phyloP scores from a whole-genome alignment of 73 alveolate species.

The Tetrahymena thermophila region DNA sequence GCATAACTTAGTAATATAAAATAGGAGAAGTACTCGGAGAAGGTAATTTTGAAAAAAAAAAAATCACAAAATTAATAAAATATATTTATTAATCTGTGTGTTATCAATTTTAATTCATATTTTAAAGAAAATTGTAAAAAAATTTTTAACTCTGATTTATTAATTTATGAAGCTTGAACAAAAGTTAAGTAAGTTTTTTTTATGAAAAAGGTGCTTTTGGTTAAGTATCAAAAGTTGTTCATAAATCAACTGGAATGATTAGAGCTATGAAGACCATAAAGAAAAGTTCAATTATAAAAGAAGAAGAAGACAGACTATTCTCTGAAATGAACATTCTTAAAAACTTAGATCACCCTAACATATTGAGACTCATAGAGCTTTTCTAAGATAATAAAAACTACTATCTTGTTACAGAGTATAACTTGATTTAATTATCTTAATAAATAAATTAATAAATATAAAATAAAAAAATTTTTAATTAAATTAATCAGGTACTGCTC shows the following conservation, averaged over 20 bases:
- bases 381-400: slow-evolving; percentile 71
- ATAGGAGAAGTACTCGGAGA: slow-evolving; percentile 39
- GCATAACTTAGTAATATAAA: slow-evolving; percentile 6
- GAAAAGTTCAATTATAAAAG: slow-evolving; percentile 51
- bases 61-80: neutral
- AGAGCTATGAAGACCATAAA: slow-evolving; percentile 83
- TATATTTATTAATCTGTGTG: neutral
- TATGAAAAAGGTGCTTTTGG: slow-evolving; percentile 61
- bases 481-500: slow-evolving; percentile 41
- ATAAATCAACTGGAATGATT: slow-evolving; percentile 53
- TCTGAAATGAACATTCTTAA: slow-evolving; percentile 75
- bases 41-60: neutral
- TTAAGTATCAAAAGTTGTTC: slow-evolving; percentile 79
- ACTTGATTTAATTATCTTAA: too few species aligned
- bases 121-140: too few species aligned
- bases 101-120: neutral
- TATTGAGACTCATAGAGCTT: slow-evolving; percentile 77
- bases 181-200: neutral
- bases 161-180: too few species aligned
- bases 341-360: slow-evolving; percentile 85
- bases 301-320: slow-evolving; percentile 32
- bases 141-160: too few species aligned
- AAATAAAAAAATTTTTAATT: too few species aligned
- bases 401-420: slow-evolving; percentile 77
- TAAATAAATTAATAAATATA: too few species aligned